Evolutionary conservation across 2,329 filamentous ascomycete genomes (phyloP).

Genomic region (Xylariaceae sp.): DNA sequence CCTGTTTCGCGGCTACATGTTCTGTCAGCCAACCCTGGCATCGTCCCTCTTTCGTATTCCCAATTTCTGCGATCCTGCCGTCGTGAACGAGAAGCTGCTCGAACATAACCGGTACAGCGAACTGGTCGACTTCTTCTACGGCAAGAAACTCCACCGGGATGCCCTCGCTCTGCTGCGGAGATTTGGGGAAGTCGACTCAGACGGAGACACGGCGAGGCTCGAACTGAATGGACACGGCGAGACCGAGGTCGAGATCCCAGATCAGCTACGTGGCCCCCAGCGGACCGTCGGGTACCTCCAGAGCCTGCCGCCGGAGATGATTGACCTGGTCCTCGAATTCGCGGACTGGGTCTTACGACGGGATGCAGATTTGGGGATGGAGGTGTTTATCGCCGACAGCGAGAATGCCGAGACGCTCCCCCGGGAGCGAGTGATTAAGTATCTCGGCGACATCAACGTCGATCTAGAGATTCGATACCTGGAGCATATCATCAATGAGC

Average conservation of each 20-base stretch:
- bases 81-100: slow-evolving; percentile 88
- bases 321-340: slow-evolving; percentile 88
- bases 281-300: slow-evolving; percentile 89
- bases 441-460: slow-evolving; percentile 65
- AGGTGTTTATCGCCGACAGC: slow-evolving; percentile 87
- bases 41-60: slow-evolving; percentile 89
- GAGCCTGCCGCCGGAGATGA: slow-evolving; percentile 77
- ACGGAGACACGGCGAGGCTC: slow-evolving; percentile 35
- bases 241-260: slow-evolving; percentile 26
- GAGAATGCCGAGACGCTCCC: slow-evolving; percentile 92
- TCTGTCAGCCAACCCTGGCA: slow-evolving; percentile 77
- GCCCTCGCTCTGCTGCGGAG: slow-evolving; percentile 77
- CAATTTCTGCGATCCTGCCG: slow-evolving; percentile 94
- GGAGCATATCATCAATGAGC: slow-evolving; percentile 84
- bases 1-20: slow-evolving; percentile 93
- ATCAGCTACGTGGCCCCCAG: slow-evolving; percentile 68
- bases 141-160: slow-evolving; percentile 86
- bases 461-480: slow-evolving; percentile 76
- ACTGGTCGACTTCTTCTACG: slow-evolving; percentile 94
- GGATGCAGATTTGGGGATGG: slow-evolving; percentile 76
- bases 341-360: slow-evolving; percentile 79
- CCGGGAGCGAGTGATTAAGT: slow-evolving; percentile 68
- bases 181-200: slow-evolving; percentile 55
- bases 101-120: slow-evolving; percentile 88
- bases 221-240: slow-evolving; percentile 21